Conservation (phyloP, 352 stramenopile genomes). For the Phytophthora sp. region DNA sequence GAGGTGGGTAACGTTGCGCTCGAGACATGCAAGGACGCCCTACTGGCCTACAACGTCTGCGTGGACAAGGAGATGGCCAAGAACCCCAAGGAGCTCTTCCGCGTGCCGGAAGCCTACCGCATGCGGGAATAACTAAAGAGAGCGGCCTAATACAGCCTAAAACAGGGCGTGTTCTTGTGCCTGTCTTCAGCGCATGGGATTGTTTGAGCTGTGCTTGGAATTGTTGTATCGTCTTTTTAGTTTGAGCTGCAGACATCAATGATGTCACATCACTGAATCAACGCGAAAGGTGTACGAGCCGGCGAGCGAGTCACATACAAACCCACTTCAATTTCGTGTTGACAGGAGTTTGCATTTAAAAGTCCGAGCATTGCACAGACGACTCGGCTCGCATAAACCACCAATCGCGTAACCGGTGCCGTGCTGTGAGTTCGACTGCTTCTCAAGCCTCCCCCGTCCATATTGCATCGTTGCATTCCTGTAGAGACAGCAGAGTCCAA, state of each 20-base stretch:
- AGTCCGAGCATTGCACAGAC: slow-evolving; percentile 13
- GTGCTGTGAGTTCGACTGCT: slow-evolving; percentile 9
- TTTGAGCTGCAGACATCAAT: slow-evolving; percentile 22
- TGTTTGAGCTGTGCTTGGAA: slow-evolving; percentile 18
- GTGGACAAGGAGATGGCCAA: slow-evolving; percentile 63
- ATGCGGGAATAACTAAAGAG: slow-evolving; percentile 48
- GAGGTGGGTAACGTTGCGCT: slow-evolving; percentile 76
- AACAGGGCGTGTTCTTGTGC: neutral
- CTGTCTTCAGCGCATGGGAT: neutral
- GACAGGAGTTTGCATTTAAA: slow-evolving; percentile 40
- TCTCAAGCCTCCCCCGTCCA: slow-evolving; percentile 1
- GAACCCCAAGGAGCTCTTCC: slow-evolving; percentile 78
- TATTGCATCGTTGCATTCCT: slow-evolving; percentile 23
- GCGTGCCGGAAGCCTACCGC: slow-evolving; percentile 82
- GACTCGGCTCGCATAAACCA: slow-evolving; percentile 8
- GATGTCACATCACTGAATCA: neutral
- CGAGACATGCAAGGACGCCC: slow-evolving; percentile 51
- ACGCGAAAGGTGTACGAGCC: slow-evolving; percentile 5
- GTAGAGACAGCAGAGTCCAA: slow-evolving; percentile 11
- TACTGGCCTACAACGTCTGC: slow-evolving; percentile 79
- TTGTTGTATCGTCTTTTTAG: slow-evolving; percentile 31
- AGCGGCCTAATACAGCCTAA: slow-evolving; percentile 16
- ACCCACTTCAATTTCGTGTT: slow-evolving; percentile 43
- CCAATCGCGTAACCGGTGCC: slow-evolving; percentile 1
- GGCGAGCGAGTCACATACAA: slow-evolving; percentile 19